Evolutionary conservation across 2,329 filamentous ascomycete species (phyloP).

Genomic region (Periconia digitata): DNA sequence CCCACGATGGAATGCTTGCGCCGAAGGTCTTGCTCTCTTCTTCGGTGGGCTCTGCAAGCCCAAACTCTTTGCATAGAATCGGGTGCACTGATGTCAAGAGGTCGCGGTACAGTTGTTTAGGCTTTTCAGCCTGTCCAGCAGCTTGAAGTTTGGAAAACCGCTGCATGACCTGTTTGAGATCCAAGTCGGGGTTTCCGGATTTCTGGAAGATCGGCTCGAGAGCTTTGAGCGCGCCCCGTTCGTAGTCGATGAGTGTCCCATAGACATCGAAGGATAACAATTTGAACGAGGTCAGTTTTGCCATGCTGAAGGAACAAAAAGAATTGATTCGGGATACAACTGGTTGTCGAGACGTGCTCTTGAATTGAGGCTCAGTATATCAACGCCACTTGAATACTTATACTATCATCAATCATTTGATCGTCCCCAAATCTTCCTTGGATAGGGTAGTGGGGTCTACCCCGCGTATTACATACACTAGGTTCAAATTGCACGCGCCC

Average conservation of each 20-base stretch:
- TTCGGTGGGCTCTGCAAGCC: constrained; percentile 40
- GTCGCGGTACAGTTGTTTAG: constrained; percentile 60
- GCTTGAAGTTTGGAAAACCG: constrained; percentile 52
- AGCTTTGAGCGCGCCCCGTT: constrained; percentile 61
- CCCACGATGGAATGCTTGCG: constrained; percentile 55
- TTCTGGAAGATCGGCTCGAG: constrained; percentile 55
- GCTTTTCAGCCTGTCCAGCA: constrained; percentile 56
- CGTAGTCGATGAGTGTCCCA: constrained; percentile 79
- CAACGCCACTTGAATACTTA: too few relatives aligned
- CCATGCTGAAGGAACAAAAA: constrained; percentile 19
- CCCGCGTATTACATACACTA: neutral
- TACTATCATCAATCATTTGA: too few relatives aligned
- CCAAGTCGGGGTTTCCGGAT: constrained; percentile 22
- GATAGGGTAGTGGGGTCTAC: too few relatives aligned
- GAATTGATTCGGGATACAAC: too few relatives aligned
- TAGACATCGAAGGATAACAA: constrained; percentile 76
- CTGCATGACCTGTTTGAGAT: constrained; percentile 35
- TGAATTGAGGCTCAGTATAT: too few relatives aligned
- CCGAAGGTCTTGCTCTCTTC: constrained; percentile 55
- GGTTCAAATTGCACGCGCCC: neutral
- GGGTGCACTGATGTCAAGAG: constrained; percentile 58
- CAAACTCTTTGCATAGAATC: constrained; percentile 50
- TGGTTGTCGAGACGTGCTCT: too few relatives aligned
- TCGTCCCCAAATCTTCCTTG: too few relatives aligned
- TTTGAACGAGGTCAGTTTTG: constrained; percentile 45